Percentiles rank a stretch among this genome's conserved stretches.
Evolutionary conservation across 805 yeast genomes (phyloP).

Genomic region (Candida maltosa): DNA sequence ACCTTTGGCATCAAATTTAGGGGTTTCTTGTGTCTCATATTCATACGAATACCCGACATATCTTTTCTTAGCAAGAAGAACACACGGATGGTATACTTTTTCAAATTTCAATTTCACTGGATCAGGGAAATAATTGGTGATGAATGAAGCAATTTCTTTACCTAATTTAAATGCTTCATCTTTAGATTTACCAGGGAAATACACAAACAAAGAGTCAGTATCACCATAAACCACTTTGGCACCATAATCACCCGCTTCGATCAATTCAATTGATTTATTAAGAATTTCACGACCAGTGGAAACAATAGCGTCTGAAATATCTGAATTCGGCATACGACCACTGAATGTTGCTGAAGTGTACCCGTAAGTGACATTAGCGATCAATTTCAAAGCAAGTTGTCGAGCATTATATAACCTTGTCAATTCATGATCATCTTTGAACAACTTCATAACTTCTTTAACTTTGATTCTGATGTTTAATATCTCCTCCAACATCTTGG

Average conservation of each 20-base stretch:
- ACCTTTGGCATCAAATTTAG: conserved; percentile 92
- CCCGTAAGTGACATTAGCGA: conserved; percentile 96
- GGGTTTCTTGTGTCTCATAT: conserved; percentile 45
- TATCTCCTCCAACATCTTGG: conserved; percentile 82
- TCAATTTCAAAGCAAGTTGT: conserved; percentile 82
- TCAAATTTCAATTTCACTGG: conserved; percentile 87
- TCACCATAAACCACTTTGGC: conserved; percentile 97
- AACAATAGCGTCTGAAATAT: conserved; percentile 92
- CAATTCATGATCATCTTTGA: conserved; percentile 42
- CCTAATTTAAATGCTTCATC: conserved; percentile 80
- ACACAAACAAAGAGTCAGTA: conserved; percentile 90
- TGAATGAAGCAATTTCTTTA: conserved; percentile 56
- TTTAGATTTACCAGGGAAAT: conserved; percentile 77
- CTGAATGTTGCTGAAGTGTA: conserved; percentile 92
- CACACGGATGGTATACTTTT: conserved; percentile 86
- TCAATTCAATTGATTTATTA: conserved; percentile 62
- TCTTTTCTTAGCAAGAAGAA: conserved; percentile 76
- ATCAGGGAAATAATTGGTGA: conserved; percentile 68
- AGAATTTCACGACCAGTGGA: conserved; percentile 86
- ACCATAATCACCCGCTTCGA: conserved; percentile 68
- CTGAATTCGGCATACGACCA: conserved; percentile 96
- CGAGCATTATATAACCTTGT: conserved; percentile 63
- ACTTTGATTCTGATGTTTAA: conserved; percentile 77
- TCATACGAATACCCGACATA: conserved; percentile 88
- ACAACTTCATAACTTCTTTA: conserved; percentile 66